Base-by-base conservation (phyloP, 768 basidiomycete genomes). In the Psilocybe tampanensis region DNA sequence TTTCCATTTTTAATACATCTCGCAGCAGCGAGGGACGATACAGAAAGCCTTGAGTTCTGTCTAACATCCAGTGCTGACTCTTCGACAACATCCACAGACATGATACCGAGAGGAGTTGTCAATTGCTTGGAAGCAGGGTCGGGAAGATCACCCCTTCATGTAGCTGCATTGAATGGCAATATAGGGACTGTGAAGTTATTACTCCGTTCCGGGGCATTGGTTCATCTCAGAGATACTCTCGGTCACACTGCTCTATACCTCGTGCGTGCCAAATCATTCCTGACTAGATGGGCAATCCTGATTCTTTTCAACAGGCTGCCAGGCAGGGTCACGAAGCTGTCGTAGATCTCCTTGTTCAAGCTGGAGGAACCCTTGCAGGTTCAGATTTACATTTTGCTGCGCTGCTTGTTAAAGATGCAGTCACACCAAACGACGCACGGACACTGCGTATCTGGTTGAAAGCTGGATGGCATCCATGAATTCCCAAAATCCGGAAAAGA, bases 231-330 rank as follows among this genome's bases (percentile, higher is more conserved):
- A 54, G 94, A 95, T 68, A 67, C 72, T 1, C 76, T 94, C 44
- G 94, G 91, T 2, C 92, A 94, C 64, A 94, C 93, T 13, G 82
- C 91, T 2, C 74, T 94, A 15, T 94, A 94, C 71, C 90, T 93
- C 71, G 90, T 90, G 60, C 64, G 85, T 70, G 49, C 52, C 5
- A 22, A 4, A 23, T 33, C 17, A 1, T 19, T 39, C 15, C 43
- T 56, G 19, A 26, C 44, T 8, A 34, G 33, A 64, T 41, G 8
- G 13, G 42, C 21, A 49, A 44, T 47, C 11, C 17, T 57, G 11
- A 55, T 52, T 26, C 39, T 18, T 19, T 33, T n/a, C n/a, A 63
- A 47, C 58, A 92, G 90, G 91, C 92, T 52, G 88, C 90, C 23
- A 81, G 92, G 21, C 86, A 90, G 66, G 80, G 86, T 1, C 82